These are phyloP conservation scores for Cymodocea nodosa DNA, from an alignment of 116 monocot species.

Conservation along the genomic window DNA sequence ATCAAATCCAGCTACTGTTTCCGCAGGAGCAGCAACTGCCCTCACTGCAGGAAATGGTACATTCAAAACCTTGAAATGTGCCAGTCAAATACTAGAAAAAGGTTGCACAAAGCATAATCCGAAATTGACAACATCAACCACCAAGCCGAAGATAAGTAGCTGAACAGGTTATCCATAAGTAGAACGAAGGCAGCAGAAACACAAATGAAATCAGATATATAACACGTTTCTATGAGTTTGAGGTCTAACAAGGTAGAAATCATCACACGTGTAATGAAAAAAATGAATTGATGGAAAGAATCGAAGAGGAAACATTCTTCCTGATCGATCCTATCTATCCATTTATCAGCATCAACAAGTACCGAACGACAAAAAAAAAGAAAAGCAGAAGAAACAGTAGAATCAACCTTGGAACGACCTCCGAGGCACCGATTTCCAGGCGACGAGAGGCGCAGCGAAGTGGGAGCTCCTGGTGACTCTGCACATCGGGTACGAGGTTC, in stretches of 20 bases:
- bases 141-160: too few species aligned
- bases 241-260: background rate
- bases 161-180: too few species aligned
- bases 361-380: background rate
- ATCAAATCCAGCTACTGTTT: conserved; percentile 54
- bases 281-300: background rate
- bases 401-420: conserved; percentile 10
- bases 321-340: too few species aligned
- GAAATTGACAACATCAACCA: too few species aligned
- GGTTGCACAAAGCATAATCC: background rate
- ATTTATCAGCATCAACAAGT: too few species aligned
- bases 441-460: background rate
- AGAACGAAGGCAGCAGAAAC: too few species aligned
- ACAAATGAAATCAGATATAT: too few species aligned
- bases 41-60: conserved; percentile 32
- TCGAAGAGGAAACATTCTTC: background rate
- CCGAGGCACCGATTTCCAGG: background rate
- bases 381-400: background rate
- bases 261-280: background rate
- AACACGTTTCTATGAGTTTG: background rate
- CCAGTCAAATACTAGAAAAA: background rate
- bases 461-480: background rate
- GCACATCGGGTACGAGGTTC: background rate
- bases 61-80: background rate
- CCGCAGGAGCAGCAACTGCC: conserved; percentile 40